Conservation (phyloP, 2,329 filamentous ascomycete genomes). For the Beauveria asiatica region DNA sequence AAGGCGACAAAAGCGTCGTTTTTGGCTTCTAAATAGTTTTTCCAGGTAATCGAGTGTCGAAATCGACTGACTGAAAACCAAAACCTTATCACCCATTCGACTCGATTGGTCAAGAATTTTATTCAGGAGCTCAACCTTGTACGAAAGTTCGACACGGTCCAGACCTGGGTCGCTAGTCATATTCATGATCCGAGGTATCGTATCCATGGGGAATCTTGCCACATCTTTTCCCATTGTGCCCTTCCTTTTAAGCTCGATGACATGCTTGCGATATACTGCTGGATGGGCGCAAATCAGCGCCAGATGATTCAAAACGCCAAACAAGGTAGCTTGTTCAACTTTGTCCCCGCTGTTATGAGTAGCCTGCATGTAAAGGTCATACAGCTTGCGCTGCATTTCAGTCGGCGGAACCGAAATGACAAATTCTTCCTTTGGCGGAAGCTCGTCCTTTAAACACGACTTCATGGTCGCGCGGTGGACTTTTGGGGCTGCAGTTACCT, state of each 20-base stretch:
- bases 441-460: slow-evolving; percentile 52
- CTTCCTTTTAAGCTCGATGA: slow-evolving; percentile 13
- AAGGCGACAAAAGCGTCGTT: slow-evolving; percentile 47
- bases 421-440: slow-evolving; percentile 75
- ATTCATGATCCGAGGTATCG: slow-evolving; percentile 23
- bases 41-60: slow-evolving; percentile 62
- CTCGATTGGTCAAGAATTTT: slow-evolving; percentile 61
- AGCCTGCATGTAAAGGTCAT: slow-evolving; percentile 38
- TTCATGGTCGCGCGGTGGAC: slow-evolving; percentile 65
- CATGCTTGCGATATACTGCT: slow-evolving; percentile 33
- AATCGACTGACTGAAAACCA: slow-evolving; percentile 73
- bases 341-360: slow-evolving; percentile 6
- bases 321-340: slow-evolving; percentile 17
- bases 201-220: slow-evolving; percentile 17
- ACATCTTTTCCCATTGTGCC: slow-evolving; percentile 12
- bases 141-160: slow-evolving; percentile 46
- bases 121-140: slow-evolving; percentile 60
- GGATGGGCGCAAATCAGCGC: slow-evolving; percentile 45
- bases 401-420: slow-evolving; percentile 68
- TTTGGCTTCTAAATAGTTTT: slow-evolving; percentile 40
- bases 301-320: slow-evolving; percentile 33
- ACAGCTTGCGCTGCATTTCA: slow-evolving; percentile 53
- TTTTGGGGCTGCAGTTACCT: slow-evolving; percentile 65
- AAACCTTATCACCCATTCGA: slow-evolving; percentile 57
- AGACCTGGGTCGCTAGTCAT: slow-evolving; percentile 32